Conservation (phyloP, 192 early-diverging fungal species). For the Linderina pennispora region DNA sequence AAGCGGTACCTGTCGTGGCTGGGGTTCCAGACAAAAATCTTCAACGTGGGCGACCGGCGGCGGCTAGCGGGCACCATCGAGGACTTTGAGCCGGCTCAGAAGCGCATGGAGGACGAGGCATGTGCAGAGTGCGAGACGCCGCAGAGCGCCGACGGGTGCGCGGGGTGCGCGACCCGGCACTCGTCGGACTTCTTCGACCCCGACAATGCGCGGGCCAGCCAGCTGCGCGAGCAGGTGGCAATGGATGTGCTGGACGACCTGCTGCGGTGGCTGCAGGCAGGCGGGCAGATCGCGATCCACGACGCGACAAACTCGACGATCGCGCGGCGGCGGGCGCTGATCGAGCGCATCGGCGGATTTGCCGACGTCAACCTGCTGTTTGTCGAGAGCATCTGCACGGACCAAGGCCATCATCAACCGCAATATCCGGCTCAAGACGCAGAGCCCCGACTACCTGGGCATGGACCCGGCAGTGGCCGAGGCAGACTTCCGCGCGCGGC, state of each 20-base stretch:
- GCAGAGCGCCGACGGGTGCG: slow-evolving; percentile 11
- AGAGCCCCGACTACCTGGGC: slow-evolving; percentile 90
- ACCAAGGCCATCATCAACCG: slow-evolving; percentile 61
- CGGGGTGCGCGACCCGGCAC: slow-evolving; percentile 50
- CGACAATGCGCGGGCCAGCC: slow-evolving; percentile 67
- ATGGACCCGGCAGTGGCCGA: slow-evolving; percentile 78
- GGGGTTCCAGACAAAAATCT: slow-evolving; percentile 71
- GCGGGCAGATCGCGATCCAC: slow-evolving; percentile 84
- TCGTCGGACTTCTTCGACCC: slow-evolving; percentile 93
- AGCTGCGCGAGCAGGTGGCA: slow-evolving; percentile 80
- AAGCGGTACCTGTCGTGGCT: slow-evolving; percentile 81
- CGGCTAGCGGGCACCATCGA: slow-evolving; percentile 54
- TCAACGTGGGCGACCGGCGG: slow-evolving; percentile 95
- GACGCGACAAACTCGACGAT: slow-evolving; percentile 96
- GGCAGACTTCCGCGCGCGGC: slow-evolving; percentile 77
- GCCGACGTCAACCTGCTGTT: slow-evolving; percentile 65
- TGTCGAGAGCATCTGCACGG: slow-evolving; percentile 79
- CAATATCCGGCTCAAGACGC: slow-evolving; percentile 86
- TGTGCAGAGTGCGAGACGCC: background rate
- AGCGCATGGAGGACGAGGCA: background rate
- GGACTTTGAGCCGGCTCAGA: slow-evolving; percentile 7
- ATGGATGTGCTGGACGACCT: slow-evolving; percentile 89
- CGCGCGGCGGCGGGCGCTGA: slow-evolving; percentile 61
- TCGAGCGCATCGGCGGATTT: slow-evolving; percentile 55
- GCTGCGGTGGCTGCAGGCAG: slow-evolving; percentile 80